These are phyloP conservation scores for Patellaria atrata DNA, from an alignment of 495 filamentous ascomycete species.

Conservation along the genomic window DNA sequence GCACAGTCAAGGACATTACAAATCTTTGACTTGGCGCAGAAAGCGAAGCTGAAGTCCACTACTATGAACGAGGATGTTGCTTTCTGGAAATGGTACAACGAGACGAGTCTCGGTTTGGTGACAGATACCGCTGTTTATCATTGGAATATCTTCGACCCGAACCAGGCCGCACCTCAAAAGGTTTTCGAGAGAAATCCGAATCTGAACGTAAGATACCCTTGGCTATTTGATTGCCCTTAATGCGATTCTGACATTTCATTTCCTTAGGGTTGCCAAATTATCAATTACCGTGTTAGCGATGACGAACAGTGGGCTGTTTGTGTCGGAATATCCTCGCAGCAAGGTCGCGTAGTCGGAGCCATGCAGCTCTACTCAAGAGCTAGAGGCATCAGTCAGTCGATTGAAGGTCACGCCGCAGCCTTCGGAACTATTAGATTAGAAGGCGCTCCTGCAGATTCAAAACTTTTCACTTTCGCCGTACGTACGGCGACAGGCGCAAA, in stretches of 20 bases:
- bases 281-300: slow-evolving; percentile 94
- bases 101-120: slow-evolving; percentile 71
- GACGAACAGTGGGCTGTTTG: slow-evolving; percentile 98
- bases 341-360: slow-evolving; percentile 83
- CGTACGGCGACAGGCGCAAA: slow-evolving; percentile 78
- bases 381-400: slow-evolving; percentile 90
- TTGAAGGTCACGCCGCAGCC: slow-evolving; percentile 92
- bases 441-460: slow-evolving; percentile 76
- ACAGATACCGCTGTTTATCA: slow-evolving; percentile 86
- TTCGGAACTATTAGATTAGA: slow-evolving; percentile 85
- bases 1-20: slow-evolving; percentile 85
- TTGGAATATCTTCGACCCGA: slow-evolving; percentile 84
- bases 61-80: slow-evolving; percentile 93
- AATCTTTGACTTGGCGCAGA: slow-evolving; percentile 85
- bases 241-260: slow-evolving; percentile 1
- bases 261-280: slow-evolving; percentile 80
- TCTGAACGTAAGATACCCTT: slow-evolving; percentile 61
- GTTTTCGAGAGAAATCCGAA: slow-evolving; percentile 86
- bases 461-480: slow-evolving; percentile 93
- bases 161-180: slow-evolving; percentile 61
- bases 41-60: slow-evolving; percentile 86
- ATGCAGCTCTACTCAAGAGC: slow-evolving; percentile 97
- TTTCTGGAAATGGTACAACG: slow-evolving; percentile 99
- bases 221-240: slow-evolving; percentile 11
- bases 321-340: slow-evolving; percentile 85